These are phyloP conservation scores for Parsonsia alboflavescens DNA, from an alignment of 257 asterid species.

Conservation along the genomic window DNA sequence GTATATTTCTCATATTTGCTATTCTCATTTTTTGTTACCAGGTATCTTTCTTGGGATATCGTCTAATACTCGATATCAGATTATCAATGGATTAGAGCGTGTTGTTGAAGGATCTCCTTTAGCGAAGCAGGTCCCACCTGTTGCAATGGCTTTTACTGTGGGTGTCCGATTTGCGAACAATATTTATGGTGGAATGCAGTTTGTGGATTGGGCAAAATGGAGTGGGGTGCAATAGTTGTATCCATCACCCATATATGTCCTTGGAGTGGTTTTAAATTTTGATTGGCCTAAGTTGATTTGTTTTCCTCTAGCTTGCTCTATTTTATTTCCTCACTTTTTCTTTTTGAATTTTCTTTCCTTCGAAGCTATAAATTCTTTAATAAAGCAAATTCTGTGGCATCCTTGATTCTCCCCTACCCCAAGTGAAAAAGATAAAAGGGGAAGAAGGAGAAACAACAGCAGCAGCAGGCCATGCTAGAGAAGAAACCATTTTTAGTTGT, in stretches of 20 bases:
- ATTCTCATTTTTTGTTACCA: slow-evolving; percentile 17
- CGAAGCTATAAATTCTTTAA: background rate
- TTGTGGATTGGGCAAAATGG: slow-evolving; percentile 86
- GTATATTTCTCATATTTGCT: background rate
- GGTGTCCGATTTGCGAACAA: slow-evolving; percentile 86
- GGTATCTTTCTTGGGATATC: slow-evolving; percentile 85
- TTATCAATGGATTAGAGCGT: slow-evolving; percentile 72
- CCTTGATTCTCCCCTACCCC: background rate
- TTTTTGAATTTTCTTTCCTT: background rate
- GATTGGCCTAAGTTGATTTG: background rate
- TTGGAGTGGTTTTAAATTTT: background rate
- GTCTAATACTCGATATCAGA: slow-evolving; percentile 83
- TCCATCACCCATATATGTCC: background rate
- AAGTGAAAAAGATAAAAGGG: background rate
- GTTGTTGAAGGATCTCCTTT: slow-evolving; percentile 66
- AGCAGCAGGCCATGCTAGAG: background rate
- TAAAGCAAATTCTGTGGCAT: background rate
- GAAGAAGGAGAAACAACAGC: background rate
- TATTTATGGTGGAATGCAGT: slow-evolving; percentile 90
- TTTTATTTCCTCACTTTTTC: background rate
- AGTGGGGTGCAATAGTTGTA: slow-evolving; percentile 66
- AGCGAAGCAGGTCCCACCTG: slow-evolving; percentile 67
- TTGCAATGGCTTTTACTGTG: slow-evolving; percentile 82
- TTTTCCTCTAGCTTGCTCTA: background rate
- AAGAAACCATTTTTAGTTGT: background rate